Evolutionary conservation across 306 rosid species (phyloP), one percentile per base, ranked within the genome.

Genomic region (Quercus rubra): DNA sequence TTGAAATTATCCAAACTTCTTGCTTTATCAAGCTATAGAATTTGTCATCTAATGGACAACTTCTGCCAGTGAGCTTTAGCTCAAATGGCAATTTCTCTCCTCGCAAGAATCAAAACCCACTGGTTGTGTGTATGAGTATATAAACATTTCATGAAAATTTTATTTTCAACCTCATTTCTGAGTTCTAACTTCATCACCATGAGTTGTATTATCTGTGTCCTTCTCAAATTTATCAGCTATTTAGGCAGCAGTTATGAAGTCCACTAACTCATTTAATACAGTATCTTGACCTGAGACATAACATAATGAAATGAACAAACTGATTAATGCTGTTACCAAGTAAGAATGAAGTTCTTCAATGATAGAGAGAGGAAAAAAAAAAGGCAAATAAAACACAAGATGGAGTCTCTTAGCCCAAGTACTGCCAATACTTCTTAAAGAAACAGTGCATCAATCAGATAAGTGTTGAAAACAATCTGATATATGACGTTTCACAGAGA

Each of bases 241-340:
- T 86, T 85, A 97, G 43, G 94, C 85, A 74, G 94, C 94, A 71
- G 87, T 74, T 80, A 94, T 90, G 80, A 88, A 89, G 83, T 92
- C 92, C 84, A 92, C 97, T 73, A 94, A 87, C 64, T 88, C 93
- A 74, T 87, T 83, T 81, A 92, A 35, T 28, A 93, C 83, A 51
- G 96, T 92, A 72, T 83, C 78, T 82, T 58, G 75, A 85, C 97
- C 97, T 94, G 87, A 79, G 77, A 80, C 12, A 71, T 70, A 77
- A 74, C 62, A 78, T 35, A 49, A 46, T 58, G 54, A 83, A 75
- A 71, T 79, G 31, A 62, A 67, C 35, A 72, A n/a, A 14, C 17
- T 57, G 27, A 71, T 46, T 7, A 41, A 77, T 58, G 77, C 58
- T 46, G 23, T 75, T n/a, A 41, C 67, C 49, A 74, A 27, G 61